Conservation (phyloP, 768 basidiomycete species). For the Nevesoporus exiguus region DNA sequence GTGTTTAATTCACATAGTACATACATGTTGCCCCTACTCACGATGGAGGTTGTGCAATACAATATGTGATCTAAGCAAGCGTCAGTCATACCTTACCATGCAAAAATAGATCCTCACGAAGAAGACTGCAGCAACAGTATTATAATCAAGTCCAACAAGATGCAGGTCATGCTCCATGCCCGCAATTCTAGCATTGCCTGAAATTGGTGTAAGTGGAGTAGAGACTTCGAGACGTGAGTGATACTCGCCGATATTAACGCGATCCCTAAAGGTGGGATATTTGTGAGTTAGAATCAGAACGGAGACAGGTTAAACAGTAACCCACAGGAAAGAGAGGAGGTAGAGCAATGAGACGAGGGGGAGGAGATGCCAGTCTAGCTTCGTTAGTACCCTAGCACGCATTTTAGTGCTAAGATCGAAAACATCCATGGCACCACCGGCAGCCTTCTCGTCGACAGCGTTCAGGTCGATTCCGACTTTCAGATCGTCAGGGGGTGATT, state of each 20-base stretch:
- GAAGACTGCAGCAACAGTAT: conserved; percentile 38
- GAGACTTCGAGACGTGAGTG: background rate
- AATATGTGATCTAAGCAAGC: conserved; percentile 33
- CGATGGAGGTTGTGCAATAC: conserved; percentile 39
- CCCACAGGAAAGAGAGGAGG: conserved; percentile 21
- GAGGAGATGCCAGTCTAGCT: conserved; percentile 21
- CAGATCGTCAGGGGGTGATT: background rate
- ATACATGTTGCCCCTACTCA: conserved; percentile 16
- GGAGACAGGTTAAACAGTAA: background rate
- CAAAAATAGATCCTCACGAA: conserved; percentile 23
- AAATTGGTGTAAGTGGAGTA: conserved; percentile 3
- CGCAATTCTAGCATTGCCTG: conserved; percentile 43
- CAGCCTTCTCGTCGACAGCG: background rate
- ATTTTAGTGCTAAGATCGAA: background rate
- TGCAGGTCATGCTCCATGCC: conserved; percentile 42
- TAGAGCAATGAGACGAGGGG: conserved; percentile 17
- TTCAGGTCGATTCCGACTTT: conserved; percentile 2
- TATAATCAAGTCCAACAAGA: conserved; percentile 36
- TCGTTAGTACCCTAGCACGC: conserved; percentile 11
- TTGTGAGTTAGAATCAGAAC: background rate
- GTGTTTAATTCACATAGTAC: background rate
- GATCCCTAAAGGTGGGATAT: conserved; percentile 32
- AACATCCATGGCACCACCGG: background rate
- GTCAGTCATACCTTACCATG: background rate
- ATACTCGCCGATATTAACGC: conserved; percentile 41